Base-by-base conservation (phyloP, 768 basidiomycete species). In the Ephemerocybe angulata region DNA sequence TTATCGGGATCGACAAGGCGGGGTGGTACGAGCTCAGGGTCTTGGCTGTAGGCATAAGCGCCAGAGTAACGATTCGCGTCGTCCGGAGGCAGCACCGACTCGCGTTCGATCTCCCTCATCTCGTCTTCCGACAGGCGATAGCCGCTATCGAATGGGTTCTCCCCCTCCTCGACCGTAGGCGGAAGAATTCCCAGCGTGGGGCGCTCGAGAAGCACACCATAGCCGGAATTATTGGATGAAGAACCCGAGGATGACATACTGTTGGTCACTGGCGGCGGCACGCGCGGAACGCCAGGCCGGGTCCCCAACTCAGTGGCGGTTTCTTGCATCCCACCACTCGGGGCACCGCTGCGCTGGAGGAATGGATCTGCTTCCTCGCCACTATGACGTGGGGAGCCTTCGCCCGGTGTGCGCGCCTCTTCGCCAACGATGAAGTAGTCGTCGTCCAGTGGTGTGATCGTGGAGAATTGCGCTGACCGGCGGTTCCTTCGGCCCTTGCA, bases 301-400 rank as follows among this genome's bases (percentile, higher is more conserved):
- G 66, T 59, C 6, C 63, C 67, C 53, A 67, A 54, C 31, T 66
- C 66, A 27, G 62, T 50, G 19, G 46, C 35, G 30, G 38, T 53
- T n/a, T 60, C 57, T 17, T 21, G 28, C 52, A 52, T 56, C 1
- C 37, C 53, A 22, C 51, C 54, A 27, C 40, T 49, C 17, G 10
- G 15, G 42, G 52, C 63, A 3, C 59, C 63, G 52, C 69, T 70
- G 1, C 67, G 71, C 50, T 72, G 77, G 3, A 87, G 72, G 74
- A 88, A 86, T 0, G 87, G 75, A 62, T 87, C 86, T 2, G 69
- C 72, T 65, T 88, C 87, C 62, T 87, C 86, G 5, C 87, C 87
- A 48, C 85, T 88, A 28, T 78, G 77, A 10, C 86, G 76, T 1
- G 87, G 85, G 24, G 83, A 83, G 30, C 86, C 85, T 67, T 87